Base-by-base conservation (phyloP, 2,329 filamentous ascomycete species). In the Apiospora hydei region DNA sequence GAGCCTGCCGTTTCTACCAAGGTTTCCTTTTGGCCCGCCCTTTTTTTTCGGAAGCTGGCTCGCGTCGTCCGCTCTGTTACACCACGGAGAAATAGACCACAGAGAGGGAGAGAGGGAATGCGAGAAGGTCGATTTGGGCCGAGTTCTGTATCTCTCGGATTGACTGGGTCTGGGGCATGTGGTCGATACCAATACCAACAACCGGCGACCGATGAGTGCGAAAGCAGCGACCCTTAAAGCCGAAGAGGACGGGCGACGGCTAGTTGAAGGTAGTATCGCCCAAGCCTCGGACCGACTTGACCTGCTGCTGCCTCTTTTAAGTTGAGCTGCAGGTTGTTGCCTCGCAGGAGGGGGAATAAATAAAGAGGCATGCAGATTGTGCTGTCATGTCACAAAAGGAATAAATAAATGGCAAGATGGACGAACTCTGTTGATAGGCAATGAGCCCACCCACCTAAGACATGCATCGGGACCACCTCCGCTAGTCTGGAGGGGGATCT, bases 201-300 rank as follows among this genome's bases (percentile, higher is more conserved):
- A 38, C 13, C 18, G 21, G 6, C 3, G 1, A 38, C 21, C 8
- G 1, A n/a, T 11, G 8, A 8, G 34, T 8, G 34, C 5, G 34
- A 38, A 38, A 38, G 8, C 41, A 64, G 34, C 41, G 21, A 41
- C 18, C 18, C 34, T 41, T 24, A 30, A 18, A 41, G 57, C 57
- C 57, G 57, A 64, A 34, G 18, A 64, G 18, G 3, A 38, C 34
- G 57, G 53, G 10, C 30, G 34, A 10, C 57, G 57, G 34, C 8
- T 41, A 18, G 16, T 64, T 7, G 34, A 41, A 18, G 21, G 30
- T 64, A 18, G 10, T 41, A 13, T 18, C 14, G 57, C 10, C 34
- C 57, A 38, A 41, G 57, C 30, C 57, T 64, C 57, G 57, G 57
- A 64, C 57, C 57, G 57, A 64, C 57, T 64, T 64, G 57, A 30